Percentiles rank a stretch among this genome's conserved stretches.
Evolutionary conservation across 2,329 filamentous ascomycete genomes (phyloP).

Genomic region (Fusarium piperis): DNA sequence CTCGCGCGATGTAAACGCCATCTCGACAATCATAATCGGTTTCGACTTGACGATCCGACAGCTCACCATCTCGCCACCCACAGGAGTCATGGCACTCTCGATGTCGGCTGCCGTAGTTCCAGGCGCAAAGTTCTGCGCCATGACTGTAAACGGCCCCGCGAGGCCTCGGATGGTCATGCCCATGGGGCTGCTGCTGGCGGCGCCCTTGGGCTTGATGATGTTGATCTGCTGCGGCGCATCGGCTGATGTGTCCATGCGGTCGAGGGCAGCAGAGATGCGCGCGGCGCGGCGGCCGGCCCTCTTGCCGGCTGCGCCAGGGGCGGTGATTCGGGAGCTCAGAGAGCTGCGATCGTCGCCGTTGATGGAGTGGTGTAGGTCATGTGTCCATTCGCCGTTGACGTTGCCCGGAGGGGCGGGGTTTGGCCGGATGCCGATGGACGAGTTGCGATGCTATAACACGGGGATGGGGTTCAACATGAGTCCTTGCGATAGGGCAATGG

Average conservation of each 20-base stretch:
- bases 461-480: constrained; percentile 13
- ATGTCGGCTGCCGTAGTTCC: constrained; percentile 86
- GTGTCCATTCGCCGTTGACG: constrained; percentile 75
- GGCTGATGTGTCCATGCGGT: constrained; percentile 50
- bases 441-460: constrained; percentile 36
- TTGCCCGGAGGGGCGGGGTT: constrained; percentile 56
- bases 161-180: constrained; percentile 79
- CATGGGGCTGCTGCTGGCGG: constrained; percentile 34
- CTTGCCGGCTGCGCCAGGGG: constrained; percentile 45
- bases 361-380: constrained; percentile 69
- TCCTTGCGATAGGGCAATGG: constrained; percentile 6
- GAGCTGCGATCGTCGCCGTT: constrained; percentile 49
- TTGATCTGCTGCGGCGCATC: constrained; percentile 50
- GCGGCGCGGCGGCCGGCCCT: constrained; percentile 42
- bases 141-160: constrained; percentile 75
- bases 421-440: constrained; percentile 29
- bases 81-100: constrained; percentile 80
- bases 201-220: constrained; percentile 34
- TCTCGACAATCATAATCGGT: constrained; percentile 81
- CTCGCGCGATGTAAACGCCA: constrained; percentile 76
- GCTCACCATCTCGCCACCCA: constrained; percentile 74
- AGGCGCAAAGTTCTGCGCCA: constrained; percentile 83
- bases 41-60: constrained; percentile 74
- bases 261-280: constrained; percentile 57
- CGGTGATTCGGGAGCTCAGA: constrained; percentile 59